Base-by-base conservation (phyloP, 106 monocot genomes). In the Triglochin maritima region DNA sequence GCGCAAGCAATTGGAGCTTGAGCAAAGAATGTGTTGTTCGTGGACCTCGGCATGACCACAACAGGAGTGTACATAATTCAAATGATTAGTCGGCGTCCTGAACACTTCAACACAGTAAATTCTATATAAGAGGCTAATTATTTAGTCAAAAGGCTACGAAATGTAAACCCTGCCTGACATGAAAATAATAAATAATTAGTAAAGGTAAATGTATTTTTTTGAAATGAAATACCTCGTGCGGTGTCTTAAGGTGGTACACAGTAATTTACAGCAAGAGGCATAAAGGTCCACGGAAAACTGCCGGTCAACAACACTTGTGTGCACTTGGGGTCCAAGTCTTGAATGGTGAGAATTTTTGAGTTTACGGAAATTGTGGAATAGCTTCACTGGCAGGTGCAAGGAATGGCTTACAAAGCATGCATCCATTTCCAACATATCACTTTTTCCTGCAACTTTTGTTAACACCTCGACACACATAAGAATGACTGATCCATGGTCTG, bases 401-500 rank as follows among this genome's bases (percentile, higher is more conserved):
- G 81, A 91, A 57, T 91, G 86, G 67, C 81, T 72, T 44, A 88
- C 76, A 62, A 83, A 77, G 54, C 72, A 77, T 41, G 87, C 13
- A 13, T 79, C 74, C 82, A 96, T 76, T 69, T 67, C 71, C 66
- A 80, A 78, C 9, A 16, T 17, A 57, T 85, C 77, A 72, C 74
- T 67, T 57, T 76, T 85, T 51, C 85, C 81, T 57, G 62, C 75
- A 67, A 96, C 70, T 67, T 80, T 79, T 48, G 86, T 86, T 47
- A 96, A 81, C 68, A 91, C 80, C 74, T 85, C 88, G 41, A 96
- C 54, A 73, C 90, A 96, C 91, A 86, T 88, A 72, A 91, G 85
- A 73, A 91, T 71, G 11, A 86, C 74, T 42, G 88, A 64, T 9
- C 96, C 96, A 16, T 83, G 69, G 75, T 96, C 88, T 17, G 91